Base-by-base conservation (phyloP, 2,329 filamentous ascomycete genomes). In the Venturia nashicola region DNA sequence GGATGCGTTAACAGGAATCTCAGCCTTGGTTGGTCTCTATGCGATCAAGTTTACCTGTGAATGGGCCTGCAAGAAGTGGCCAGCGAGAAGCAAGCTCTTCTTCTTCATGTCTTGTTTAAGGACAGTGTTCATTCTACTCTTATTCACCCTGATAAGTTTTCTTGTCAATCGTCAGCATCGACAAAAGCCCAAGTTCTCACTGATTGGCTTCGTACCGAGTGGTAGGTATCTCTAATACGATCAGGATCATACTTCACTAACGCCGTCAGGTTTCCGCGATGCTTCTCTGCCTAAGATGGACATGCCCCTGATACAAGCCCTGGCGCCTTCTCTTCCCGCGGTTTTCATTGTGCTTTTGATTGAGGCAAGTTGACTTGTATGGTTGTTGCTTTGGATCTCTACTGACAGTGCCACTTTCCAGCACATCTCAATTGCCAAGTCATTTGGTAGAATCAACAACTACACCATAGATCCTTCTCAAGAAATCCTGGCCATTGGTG, bases 341-440 rank as follows among this genome's bases (percentile, higher is more conserved):
- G 86, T 87, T 0, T 85, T 95, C 63, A 93, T 96, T 67, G 90
- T 96, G 20, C 80, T 96, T 65, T 80, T 96, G 43, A 93, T 96
- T 67, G 91, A 57, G 51, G 51, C 36, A 57, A n/a, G 16, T 14
- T 20, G 20, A 12, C 20, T 51, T 3, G 20, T 27, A 51, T 14
- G 46, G 23, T 11, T 16, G 44, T 27, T 27, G 20, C 20, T 16
- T 14, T 14, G 4, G 46, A 14, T 1, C 1, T 51, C 12, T 8
- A n/a, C 51, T 57, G 51, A 57, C 32, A 9, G 8, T 2, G 20
- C 9, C 32, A 14, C 51, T 8, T 7, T 57, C 11, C 44, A 62
- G 44, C 93, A 97, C 73, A 96, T 97, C 70, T 91, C 93, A 59
- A 97, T 97, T 67, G 91, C 92, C n/a, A 97, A 97, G 75, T 97